Conservation (phyloP, 768 basidiomycete genomes). For the Myochromella boudieri region DNA sequence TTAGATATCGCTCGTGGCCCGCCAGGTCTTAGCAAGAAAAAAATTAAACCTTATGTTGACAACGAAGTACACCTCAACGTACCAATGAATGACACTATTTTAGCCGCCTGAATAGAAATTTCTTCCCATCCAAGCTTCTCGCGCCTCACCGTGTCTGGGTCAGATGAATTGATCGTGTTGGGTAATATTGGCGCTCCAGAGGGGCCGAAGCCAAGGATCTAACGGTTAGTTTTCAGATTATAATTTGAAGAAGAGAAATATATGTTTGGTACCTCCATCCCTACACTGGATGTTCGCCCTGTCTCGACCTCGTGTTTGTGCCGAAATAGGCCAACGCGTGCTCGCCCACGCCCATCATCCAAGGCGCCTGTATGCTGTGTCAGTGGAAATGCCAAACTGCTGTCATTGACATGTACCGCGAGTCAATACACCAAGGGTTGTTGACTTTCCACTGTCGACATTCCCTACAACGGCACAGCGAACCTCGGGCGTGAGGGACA, state of each 20-base stretch:
- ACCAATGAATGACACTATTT: conserved; percentile 94
- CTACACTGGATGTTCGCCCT: conserved; percentile 92
- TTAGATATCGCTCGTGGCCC: conserved; percentile 90
- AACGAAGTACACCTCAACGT: conserved; percentile 8
- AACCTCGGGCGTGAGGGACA: conserved; percentile 85
- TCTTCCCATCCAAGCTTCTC: conserved; percentile 97
- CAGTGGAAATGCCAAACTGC: conserved; percentile 12
- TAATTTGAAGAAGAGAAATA: background rate
- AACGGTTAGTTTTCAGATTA: too few relatives aligned
- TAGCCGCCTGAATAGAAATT: conserved; percentile 83
- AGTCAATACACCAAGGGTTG: conserved; percentile 93
- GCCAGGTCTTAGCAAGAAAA: conserved; percentile 66
- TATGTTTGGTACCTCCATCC: conserved; percentile 77
- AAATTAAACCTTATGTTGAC: background rate
- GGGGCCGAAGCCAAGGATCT: conserved; percentile 89
- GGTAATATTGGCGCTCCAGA: conserved; percentile 81
- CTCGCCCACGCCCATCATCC: conserved; percentile 80
- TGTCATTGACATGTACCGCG: conserved; percentile 52
- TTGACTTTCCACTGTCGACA: conserved; percentile 92
- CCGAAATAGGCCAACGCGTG: conserved; percentile 87
- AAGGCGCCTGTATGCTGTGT: conserved; percentile 51
- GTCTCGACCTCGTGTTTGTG: conserved; percentile 98
- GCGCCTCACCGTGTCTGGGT: conserved; percentile 64
- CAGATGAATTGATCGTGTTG: conserved; percentile 49
- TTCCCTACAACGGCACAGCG: conserved; percentile 96